Evolutionary conservation across 2,329 filamentous ascomycete genomes (phyloP), one percentile per base, ranked within the genome.

Genomic region (Lachnellula occidentalis): DNA sequence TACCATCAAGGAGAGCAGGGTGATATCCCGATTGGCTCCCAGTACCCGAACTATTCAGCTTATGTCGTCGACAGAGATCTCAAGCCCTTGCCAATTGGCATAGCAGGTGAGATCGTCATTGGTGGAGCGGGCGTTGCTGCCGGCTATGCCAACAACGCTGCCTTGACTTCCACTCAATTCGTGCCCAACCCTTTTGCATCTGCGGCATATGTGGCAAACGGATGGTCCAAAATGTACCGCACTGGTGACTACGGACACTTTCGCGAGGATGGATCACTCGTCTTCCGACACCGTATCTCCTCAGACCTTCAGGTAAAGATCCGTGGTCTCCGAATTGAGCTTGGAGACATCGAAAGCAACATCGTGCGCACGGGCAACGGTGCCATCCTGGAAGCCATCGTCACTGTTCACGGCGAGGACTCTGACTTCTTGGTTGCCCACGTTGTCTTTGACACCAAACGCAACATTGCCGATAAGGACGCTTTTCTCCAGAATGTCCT

Each of bases 101-200:
- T 73, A 1, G 59, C 70, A 1, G 77, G 77, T 5, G 74, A 78
- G 55, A 66, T 78, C 5, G 66, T 48, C 27, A 66, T 79, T 34
- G 71, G 64, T 14, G 74, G 74, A 4, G 57, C 64, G 2, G 71
- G 71, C 5, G 66, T 74, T 4, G 64, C 66, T 1, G n/a, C 51
- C 4, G 71, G 72, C 2, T 76, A 76, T 50, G 45, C 71, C 0
- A 63, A 68, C 21, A 59, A 65, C 11, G 48, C 57, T 0, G 65
- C 66, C 8, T 50, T 60, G 24, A 57, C 48, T 5, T 36, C 47
- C 21, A 43, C 31, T 17, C 14, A 50, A 24, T 55, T 51, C 36
- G 21, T 54, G 9, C 14, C 36, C 11, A 36, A 54, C 17, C 14
- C 14, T 9, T 49, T 34, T n/a, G 51, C 51, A 31, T 42, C 46